phyloP scores from a whole-genome alignment of 495 filamentous ascomycete genomes.

The Aspergillus baeticus region DNA sequence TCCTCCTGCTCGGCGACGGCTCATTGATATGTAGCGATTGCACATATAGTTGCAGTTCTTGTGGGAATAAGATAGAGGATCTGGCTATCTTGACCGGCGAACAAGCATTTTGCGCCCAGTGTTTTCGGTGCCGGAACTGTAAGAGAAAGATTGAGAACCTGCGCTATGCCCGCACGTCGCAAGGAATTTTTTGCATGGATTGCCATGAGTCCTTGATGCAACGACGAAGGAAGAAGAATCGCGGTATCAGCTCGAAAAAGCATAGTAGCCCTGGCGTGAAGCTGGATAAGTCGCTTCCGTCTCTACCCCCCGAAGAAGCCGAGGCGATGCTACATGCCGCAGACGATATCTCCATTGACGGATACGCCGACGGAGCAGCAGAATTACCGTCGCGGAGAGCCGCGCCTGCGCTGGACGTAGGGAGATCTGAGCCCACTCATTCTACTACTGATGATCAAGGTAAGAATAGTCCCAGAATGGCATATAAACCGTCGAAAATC shows the following conservation, averaged over 20 bases:
- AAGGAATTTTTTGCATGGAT: conserved; percentile 99
- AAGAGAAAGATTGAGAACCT: conserved; percentile 98
- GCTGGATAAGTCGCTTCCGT: conserved; percentile 91
- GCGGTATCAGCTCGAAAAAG: conserved; percentile 52
- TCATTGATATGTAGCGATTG: conserved; percentile 99
- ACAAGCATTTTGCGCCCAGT: conserved; percentile 97
- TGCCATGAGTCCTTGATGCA: conserved; percentile 99
- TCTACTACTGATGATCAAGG: conserved; percentile 23
- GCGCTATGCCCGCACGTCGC: conserved; percentile 94
- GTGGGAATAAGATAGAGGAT: conserved; percentile 97
- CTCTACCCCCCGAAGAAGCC: conserved; percentile 72
- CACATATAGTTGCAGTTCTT: conserved; percentile 98
- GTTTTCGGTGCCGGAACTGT: conserved; percentile 97
- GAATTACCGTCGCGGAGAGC: conserved; percentile 69
- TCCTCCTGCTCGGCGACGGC: conserved; percentile 94
- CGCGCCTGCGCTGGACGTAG: conserved; percentile 32
- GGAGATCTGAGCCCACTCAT: conserved; percentile 18
- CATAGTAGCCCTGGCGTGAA: conserved; percentile 60
- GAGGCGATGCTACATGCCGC: conserved; percentile 60
- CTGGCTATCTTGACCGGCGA: conserved; percentile 97
- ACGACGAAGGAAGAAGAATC: conserved; percentile 83
- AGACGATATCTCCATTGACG: conserved; percentile 64
- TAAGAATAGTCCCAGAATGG: conserved; percentile 1
- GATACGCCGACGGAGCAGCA: conserved; percentile 64
- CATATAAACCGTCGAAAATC: not conserved